These are phyloP conservation scores for Jatropha multifida DNA, from an alignment of 441 rosid genomes.

Conservation along the genomic window DNA sequence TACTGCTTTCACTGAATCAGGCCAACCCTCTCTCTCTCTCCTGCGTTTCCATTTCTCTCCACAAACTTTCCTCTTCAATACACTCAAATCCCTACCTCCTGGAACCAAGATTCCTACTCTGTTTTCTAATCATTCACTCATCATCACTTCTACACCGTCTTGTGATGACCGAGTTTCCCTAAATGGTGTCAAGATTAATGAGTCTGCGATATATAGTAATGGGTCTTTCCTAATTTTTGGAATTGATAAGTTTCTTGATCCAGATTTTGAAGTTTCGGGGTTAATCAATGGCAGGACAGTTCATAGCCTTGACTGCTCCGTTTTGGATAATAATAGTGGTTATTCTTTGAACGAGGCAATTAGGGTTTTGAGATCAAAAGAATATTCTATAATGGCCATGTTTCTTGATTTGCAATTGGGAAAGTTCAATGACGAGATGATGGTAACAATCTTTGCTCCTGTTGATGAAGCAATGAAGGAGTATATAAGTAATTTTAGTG, in stretches of 20 bases:
- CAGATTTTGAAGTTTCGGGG: conserved; percentile 16
- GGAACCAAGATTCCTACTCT: conserved; percentile 46
- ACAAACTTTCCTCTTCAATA: conserved; percentile 21
- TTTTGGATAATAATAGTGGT: neutral
- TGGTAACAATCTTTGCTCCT: conserved; percentile 41
- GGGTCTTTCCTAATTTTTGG: conserved; percentile 39
- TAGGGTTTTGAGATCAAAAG: conserved; percentile 29
- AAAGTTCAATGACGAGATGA: conserved; percentile 13
- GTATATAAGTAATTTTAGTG: conserved; percentile 17
- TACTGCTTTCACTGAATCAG: conserved; percentile 12
- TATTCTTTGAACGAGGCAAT: conserved; percentile 23
- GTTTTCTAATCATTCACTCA: conserved; percentile 28
- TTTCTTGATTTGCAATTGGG: conserved; percentile 41
- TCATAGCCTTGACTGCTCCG: conserved; percentile 15
- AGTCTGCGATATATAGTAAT: conserved; percentile 29
- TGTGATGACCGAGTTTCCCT: conserved; percentile 14
- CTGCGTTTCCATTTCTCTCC: conserved; percentile 25
- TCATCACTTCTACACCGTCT: conserved; percentile 28
- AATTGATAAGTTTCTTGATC: conserved; percentile 39
- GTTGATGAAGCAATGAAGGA: conserved; percentile 20
- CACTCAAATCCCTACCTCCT: conserved; percentile 33
- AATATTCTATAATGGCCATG: conserved; percentile 39
- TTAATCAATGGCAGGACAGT: neutral
- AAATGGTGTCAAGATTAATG: conserved; percentile 30
- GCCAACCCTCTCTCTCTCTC: conserved; percentile 23